Evolutionary conservation across 305 asterid genomes (phyloP).

Genomic region (Solanum hybrid): DNA sequence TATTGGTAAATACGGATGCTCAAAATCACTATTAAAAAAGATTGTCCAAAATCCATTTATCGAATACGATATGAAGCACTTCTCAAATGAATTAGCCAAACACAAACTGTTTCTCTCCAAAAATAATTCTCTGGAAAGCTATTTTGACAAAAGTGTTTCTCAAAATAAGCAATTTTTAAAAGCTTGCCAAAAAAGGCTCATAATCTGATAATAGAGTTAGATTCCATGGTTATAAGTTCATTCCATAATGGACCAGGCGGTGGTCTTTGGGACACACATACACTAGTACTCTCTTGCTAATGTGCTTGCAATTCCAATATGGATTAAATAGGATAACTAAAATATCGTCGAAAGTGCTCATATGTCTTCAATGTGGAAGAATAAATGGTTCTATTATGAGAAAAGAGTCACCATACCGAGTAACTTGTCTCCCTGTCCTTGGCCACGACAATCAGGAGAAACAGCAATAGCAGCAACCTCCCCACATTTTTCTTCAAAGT

Average conservation of each 20-base stretch:
- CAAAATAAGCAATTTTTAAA: not conserved
- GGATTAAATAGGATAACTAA: not conserved
- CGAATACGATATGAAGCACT: not conserved
- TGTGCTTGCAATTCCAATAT: not conserved
- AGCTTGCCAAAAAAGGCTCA: not conserved
- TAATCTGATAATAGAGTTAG: not conserved
- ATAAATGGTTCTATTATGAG: not conserved
- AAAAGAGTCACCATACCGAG: conserved; percentile 47
- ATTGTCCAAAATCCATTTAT: not conserved
- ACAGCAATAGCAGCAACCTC: conserved; percentile 98
- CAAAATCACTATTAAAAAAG: not conserved
- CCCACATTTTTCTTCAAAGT: conserved; percentile 64
- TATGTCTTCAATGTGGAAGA: not conserved
- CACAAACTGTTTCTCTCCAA: not conserved
- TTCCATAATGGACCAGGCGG: not conserved
- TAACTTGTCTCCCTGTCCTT: conserved; percentile 96
- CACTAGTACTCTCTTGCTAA: not conserved
- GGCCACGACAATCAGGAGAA: conserved; percentile 95
- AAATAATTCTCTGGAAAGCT: not conserved
- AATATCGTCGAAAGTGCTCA: not conserved
- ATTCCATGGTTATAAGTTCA: not conserved
- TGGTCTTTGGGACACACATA: not conserved
- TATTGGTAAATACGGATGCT: not conserved
- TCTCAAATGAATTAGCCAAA: not conserved
- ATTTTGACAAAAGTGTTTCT: not conserved